phyloP scores from a whole-genome alignment of 148 eudicot species.

The Diospyros lotus region DNA sequence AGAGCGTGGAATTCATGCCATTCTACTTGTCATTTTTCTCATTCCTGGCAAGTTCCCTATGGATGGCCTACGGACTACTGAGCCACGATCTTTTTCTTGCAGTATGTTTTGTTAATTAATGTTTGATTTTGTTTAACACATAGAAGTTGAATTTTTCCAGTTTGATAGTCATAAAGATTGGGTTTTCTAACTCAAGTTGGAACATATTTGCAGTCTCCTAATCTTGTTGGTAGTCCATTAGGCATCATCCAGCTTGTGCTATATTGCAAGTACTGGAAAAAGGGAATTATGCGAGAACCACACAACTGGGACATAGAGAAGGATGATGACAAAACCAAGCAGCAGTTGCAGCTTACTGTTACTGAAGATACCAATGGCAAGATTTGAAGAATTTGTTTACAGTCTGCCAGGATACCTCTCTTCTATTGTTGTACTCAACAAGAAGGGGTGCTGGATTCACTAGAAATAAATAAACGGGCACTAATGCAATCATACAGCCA shows the following conservation, averaged over 20 bases:
- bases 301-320: conserved; percentile 46
- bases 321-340: conserved; percentile 19
- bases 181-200: too few relatives aligned
- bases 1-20: conserved; percentile 77
- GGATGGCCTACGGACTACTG: conserved; percentile 73
- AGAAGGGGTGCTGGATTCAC: too few relatives aligned
- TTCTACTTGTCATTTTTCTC: conserved; percentile 72
- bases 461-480: too few relatives aligned
- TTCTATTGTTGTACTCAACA: too few relatives aligned
- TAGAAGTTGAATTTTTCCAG: background rate
- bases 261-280: conserved; percentile 47
- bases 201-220: conserved; percentile 10
- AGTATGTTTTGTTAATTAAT: conserved; percentile 32
- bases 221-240: conserved; percentile 46
- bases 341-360: background rate
- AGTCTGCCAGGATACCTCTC: too few relatives aligned
- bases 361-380: background rate
- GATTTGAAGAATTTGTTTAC: too few relatives aligned
- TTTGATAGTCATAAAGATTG: background rate
- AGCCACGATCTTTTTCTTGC: conserved; percentile 59
- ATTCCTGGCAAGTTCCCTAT: conserved; percentile 56
- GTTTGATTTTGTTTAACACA: background rate
- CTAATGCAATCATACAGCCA: too few relatives aligned
- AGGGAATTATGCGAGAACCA: conserved; percentile 27
- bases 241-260: conserved; percentile 52